Base-by-base conservation (phyloP, 2,329 filamentous ascomycete species). In the Erysiphe pisi region DNA sequence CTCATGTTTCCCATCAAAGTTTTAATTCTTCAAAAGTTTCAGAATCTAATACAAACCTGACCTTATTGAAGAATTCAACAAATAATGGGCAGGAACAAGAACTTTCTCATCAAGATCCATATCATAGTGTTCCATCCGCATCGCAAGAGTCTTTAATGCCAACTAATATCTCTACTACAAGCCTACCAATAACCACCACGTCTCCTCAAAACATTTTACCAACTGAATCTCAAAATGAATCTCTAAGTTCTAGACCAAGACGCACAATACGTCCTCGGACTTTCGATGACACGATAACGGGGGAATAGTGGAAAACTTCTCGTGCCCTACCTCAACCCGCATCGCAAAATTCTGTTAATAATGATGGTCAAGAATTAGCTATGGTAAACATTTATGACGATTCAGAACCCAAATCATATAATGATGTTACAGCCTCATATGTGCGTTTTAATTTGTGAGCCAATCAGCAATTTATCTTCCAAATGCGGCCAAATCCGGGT, bases 361-460 rank as follows among this genome's bases (percentile, higher is more conserved):
- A 68, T 1, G 12, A 36, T 68, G 25, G 61, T 65, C 61, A 65
- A 65, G 61, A 65, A 65, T 31, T 65, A 25, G 61, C 16, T 9
- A 18, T 65, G 61, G 16, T 65, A 36, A 65, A 65, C 36, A 25
- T 65, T 25, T 7, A 9, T 31, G 61, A 65, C 4, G 0, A 28
- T n/a, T 65, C 61, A 65, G n/a, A 65, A 65, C 61, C n/a, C n/a
- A 65, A 25, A 36, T n/a, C n/a, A 25, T 65, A 65, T 36, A 65
- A 31, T 65, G 61, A 31, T 65, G 61, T 25, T 65, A 36, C 22
- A 12, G 61, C 61, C 8, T 65, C 18, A 65, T 20, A n/a, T n/a
- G n/a, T n/a, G n/a, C n/a, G n/a, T n/a, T n/a, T n/a, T n/a, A n/a
- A n/a, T n/a, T n/a, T n/a, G n/a, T n/a, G n/a, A n/a, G n/a, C n/a